Base-by-base conservation (phyloP, 2,329 filamentous ascomycete genomes). In the Septoria linicola region DNA sequence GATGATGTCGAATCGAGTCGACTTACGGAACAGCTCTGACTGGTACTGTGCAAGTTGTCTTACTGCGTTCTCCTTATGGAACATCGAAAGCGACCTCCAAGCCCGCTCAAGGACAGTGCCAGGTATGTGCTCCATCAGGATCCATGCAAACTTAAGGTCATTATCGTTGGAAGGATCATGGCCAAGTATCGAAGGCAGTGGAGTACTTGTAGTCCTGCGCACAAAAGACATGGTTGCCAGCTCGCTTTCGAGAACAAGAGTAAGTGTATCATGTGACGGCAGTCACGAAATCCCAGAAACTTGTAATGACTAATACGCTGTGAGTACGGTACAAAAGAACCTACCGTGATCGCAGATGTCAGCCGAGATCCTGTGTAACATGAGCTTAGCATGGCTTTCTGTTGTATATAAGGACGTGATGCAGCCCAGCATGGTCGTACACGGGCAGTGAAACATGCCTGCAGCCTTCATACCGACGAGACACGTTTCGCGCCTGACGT, bases 151-250 rank as follows among this genome's bases (percentile, higher is more conserved):
- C 8, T 47, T 35, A 4, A 54, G 32, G 3, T 25, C 34, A 42
- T 54, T 53, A 13, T 54, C 49, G 6, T 37, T 27, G 8, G 53
- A 40, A 8, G 44, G 8, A 17, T 50, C 39, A n/a, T 49, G 23
- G 6, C 16, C 37, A 16, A 41, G 43, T 1, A 53, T 25, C n/a
- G 43, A 4, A 4, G 55, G 49, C 4, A 55, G 45, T 1, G 49
- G 45, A n/a, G 49, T 35, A 1, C 27, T 34, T 2, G 45, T 55
- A 14, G 35, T 21, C 6, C 23, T 34, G 11, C 49, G 34, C 10
- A 55, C 52, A 13, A 42, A 53, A 3, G 35, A 16, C 20, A 58
- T 55, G 10, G 52, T 55, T 2, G 55, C 55, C 8, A 53, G 30
- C 27, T 58, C 55, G 19, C 52, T 49, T 53, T 17, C 23, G 23